phyloP scores from a whole-genome alignment of 345 rosid genomes.

The Passiflora organensis region DNA sequence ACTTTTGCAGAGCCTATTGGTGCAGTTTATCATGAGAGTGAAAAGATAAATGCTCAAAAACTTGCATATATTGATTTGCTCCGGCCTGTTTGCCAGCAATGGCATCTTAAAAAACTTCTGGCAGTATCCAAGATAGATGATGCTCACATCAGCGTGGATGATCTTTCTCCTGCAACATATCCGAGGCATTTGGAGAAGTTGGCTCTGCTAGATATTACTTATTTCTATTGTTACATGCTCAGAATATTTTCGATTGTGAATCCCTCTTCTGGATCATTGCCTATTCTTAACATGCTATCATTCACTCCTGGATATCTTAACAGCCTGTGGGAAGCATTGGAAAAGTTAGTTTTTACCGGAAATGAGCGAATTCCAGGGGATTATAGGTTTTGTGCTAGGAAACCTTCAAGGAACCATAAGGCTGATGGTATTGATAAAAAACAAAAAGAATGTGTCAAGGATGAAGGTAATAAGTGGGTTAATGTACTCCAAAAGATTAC shows the following conservation, averaged over 20 bases:
- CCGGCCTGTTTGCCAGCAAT: constrained; percentile 78
- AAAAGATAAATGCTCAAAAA: constrained; percentile 27
- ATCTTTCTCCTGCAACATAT: constrained; percentile 19
- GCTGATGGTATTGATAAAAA: constrained; percentile 34
- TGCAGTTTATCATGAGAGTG: constrained; percentile 23
- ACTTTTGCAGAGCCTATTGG: constrained; percentile 23
- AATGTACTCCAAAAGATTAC: constrained; percentile 65
- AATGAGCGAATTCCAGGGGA: constrained; percentile 16
- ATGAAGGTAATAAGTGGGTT: constrained; percentile 62
- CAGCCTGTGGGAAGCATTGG: constrained; percentile 60
- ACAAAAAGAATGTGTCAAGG: constrained; percentile 47
- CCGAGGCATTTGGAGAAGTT: constrained; percentile 33
- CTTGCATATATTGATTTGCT: constrained; percentile 53
- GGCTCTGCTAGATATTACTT: constrained; percentile 59
- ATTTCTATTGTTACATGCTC: constrained; percentile 77
- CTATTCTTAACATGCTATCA: constrained; percentile 85
- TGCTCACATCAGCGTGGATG: constrained; percentile 25
- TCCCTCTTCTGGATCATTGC: constrained; percentile 61
- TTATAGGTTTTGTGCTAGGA: constrained; percentile 18
- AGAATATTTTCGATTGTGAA: constrained; percentile 61
- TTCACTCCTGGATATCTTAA: constrained; percentile 78
- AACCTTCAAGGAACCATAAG: constrained; percentile 35
- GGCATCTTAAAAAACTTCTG: constrained; percentile 81
- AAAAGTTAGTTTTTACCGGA: constrained; percentile 44
- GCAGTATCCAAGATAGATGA: constrained; percentile 41